These are phyloP conservation scores for Phytophthora citrophthora DNA, from an alignment of 352 stramenopile species.

Conservation along the genomic window DNA sequence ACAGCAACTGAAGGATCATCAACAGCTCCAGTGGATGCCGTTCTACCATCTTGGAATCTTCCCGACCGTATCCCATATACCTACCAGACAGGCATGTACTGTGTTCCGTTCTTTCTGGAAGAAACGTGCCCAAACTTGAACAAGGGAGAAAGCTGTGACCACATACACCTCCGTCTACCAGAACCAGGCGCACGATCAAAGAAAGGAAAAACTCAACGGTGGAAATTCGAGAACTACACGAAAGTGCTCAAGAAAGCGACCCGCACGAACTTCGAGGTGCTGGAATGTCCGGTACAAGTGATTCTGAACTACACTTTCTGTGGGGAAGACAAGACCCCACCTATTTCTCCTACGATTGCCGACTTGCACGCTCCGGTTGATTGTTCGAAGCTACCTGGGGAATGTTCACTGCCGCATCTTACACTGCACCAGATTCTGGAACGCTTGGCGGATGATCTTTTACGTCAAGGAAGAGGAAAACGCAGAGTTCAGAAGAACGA, in stretches of 20 bases:
- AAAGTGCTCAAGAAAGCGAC: constrained; percentile 34
- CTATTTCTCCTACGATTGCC: constrained; percentile 1
- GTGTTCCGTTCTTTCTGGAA: constrained; percentile 51
- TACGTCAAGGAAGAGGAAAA: constrained; percentile 39
- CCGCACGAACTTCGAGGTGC: constrained; percentile 10
- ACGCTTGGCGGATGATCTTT: constrained; percentile 48
- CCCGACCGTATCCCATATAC: constrained; percentile 60
- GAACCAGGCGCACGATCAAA: constrained; percentile 1
- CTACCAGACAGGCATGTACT: constrained; percentile 63
- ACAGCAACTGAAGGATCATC: neutral
- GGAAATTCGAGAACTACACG: constrained; percentile 52
- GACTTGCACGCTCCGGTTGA: constrained; percentile 29
- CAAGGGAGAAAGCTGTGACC: constrained; percentile 42
- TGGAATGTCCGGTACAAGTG: constrained; percentile 18
- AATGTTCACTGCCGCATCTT: constrained; percentile 52
- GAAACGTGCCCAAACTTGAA: constrained; percentile 45
- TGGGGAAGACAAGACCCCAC: constrained; percentile 17
- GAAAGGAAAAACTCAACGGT: constrained; percentile 22
- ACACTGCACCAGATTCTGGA: constrained; percentile 62
- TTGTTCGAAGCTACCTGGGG: constrained; percentile 43
- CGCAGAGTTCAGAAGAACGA: constrained; percentile 24
- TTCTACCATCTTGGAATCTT: constrained; percentile 55
- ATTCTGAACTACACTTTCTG: constrained; percentile 53
- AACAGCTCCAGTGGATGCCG: neutral
- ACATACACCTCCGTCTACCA: constrained; percentile 43